Base-by-base conservation (phyloP, 148 eudicot species). In the Beta vulgaris region DNA sequence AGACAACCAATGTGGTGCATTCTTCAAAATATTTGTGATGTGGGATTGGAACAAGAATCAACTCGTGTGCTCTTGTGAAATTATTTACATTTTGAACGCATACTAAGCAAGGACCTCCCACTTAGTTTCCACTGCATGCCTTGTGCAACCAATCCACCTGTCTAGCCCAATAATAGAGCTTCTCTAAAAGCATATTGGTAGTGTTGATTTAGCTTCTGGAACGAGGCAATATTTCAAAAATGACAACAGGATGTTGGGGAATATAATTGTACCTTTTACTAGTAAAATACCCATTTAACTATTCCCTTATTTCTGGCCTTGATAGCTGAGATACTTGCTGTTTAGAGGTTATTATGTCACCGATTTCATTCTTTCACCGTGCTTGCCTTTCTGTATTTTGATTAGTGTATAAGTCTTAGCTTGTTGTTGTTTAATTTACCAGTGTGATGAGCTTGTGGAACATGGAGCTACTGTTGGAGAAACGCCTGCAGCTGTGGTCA, bases 401-500 rank as follows among this genome's bases (percentile, higher is more conserved):
- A 68, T 66, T 1, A 12, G 39, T 37, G 39, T 36, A 64, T 51
- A 21, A 34, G 44, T 71, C 60, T 39, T 48, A 35, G 31, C 31
- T 69, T 25, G 37, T 54, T 43, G 26, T 25, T 53, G 59, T 80
- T 36, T 51, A 31, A 31, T 36, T 68, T 59, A 81, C 78, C 82
- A 95, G 99, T 95, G 99, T 75, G 98, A 90, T 84, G 97, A 92
- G 68, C 87, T 95, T 73, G 90, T 88, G 72, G 87, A 88, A 79
- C 98, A 87, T 83, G 99, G 99, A 29, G 99, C 98, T 76, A 82
- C 94, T 61, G 83, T 92, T 55, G 97, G 90, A 71, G 84, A 92
- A 82, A 81, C 92, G 75, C 92, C 99, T 51, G 97, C 94, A 53
- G 92, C 88, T 49, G 97, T 95, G 40, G 79, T 95, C 58, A 89